phyloP scores from a whole-genome alignment of 108 stramenopile genomes.

The Cyclostephanos tholiformis region DNA sequence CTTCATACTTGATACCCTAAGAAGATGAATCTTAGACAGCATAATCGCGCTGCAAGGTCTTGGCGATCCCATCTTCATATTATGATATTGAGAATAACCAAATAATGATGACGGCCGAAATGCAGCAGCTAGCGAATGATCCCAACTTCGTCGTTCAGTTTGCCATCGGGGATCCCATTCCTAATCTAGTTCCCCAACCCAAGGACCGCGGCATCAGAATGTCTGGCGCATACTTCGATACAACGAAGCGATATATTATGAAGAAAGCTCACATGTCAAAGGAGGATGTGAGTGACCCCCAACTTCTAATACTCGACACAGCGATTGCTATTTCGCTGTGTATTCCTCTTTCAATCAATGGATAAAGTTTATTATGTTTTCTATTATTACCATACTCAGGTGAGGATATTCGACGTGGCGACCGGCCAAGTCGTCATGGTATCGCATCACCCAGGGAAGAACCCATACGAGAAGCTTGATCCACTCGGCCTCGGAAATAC shows the following conservation, averaged over 20 bases:
- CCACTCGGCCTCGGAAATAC: constrained; percentile 46
- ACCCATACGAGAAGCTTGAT: constrained; percentile 52
- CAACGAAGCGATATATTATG: constrained; percentile 55
- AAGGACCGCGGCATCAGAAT: constrained; percentile 47
- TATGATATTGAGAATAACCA: too few species aligned
- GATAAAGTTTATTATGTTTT: not conserved
- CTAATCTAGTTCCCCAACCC: constrained; percentile 46
- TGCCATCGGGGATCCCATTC: constrained; percentile 48
- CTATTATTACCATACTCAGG: not conserved
- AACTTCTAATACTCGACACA: not conserved
- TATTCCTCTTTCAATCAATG: not conserved
- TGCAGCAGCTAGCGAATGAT: constrained; percentile 55
- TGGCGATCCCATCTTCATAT: too few species aligned
- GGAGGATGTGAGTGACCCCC: constrained; percentile 34
- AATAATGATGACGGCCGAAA: constrained; percentile 48
- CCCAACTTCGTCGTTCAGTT: constrained; percentile 56
- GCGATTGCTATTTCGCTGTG: not conserved
- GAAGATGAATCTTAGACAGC: too few species aligned
- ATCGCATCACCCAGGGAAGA: constrained; percentile 52
- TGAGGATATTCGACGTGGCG: constrained; percentile 40
- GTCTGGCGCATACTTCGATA: constrained; percentile 44
- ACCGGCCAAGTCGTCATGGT: constrained; percentile 43
- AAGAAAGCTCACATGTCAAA: constrained; percentile 40
- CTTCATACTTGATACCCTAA: too few species aligned
- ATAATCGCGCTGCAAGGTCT: too few species aligned